phyloP scores from a whole-genome alignment of 1,284 basidiomycete species.

The Ustilago loliicola region DNA sequence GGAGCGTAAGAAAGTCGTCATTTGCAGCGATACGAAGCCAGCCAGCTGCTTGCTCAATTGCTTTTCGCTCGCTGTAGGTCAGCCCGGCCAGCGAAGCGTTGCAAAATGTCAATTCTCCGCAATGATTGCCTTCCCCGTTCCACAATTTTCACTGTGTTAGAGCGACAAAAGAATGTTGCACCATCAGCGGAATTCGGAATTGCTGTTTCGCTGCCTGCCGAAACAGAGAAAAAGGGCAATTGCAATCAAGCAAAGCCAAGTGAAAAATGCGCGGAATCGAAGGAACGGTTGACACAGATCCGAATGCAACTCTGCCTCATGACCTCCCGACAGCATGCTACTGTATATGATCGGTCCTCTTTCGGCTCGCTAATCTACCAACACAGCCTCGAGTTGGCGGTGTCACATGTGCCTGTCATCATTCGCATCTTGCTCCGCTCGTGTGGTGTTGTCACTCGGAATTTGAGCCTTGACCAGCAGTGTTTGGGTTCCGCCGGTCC shows the following conservation, averaged over 20 bases:
- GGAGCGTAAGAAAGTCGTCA: no score
- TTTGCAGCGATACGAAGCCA: no score
- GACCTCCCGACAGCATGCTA: neutral
- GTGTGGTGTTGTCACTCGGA: neutral
- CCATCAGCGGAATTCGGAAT: slow-evolving; percentile 18
- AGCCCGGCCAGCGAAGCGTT: neutral
- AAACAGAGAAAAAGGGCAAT: neutral
- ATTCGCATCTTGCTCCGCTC: neutral
- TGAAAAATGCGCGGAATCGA: slow-evolving; percentile 19
- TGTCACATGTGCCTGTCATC: slow-evolving; percentile 17
- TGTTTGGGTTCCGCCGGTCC: slow-evolving; percentile 2
- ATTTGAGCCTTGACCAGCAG: neutral
- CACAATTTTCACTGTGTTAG: neutral
- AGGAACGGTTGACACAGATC: slow-evolving; percentile 8
- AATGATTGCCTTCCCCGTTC: no score
- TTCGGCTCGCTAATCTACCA: neutral
- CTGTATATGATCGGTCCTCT: neutral
- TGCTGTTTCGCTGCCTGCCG: neutral
- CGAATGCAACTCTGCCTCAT: slow-evolving; percentile 14
- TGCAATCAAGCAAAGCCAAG: no score
- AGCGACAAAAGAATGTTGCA: neutral
- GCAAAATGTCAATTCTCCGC: neutral
- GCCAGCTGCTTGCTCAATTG: no score
- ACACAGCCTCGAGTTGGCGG: neutral
- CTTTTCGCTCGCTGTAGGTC: no score